A percentile compares a stretch with the other conserved stretches of the same genome.
These are phyloP conservation scores for Tagetes erecta DNA, from an alignment of 129 eudicot species.

Conservation along the genomic window DNA sequence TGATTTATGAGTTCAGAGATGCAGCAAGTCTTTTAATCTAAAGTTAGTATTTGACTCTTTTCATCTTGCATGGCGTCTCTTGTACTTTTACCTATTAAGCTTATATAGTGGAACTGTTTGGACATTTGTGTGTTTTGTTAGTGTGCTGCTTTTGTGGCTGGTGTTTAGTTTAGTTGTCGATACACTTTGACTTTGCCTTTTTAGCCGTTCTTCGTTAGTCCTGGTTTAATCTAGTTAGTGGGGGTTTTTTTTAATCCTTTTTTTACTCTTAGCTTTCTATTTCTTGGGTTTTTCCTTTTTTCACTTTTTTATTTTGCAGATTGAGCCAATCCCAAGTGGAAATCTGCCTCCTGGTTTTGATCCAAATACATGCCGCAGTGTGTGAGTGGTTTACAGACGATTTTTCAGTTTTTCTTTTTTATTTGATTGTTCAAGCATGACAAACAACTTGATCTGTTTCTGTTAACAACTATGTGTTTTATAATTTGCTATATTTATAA, in stretches of 20 bases:
- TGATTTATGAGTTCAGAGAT: slow-evolving; percentile 6
- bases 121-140: slow-evolving; percentile 14
- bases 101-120: slow-evolving; percentile 16
- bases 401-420: slow-evolving; percentile 29
- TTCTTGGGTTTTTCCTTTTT: slow-evolving; percentile 32
- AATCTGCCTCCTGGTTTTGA: slow-evolving; percentile 99
- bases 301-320: slow-evolving; percentile 66
- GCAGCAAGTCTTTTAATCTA: not conserved
- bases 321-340: slow-evolving; percentile 98
- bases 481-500: not conserved
- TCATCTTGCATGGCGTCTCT: slow-evolving; percentile 10
- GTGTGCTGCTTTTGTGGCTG: slow-evolving; percentile 29
- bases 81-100: slow-evolving; percentile 11
- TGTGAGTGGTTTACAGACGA: slow-evolving; percentile 71
- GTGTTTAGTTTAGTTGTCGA: slow-evolving; percentile 17
- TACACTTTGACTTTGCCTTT: slow-evolving; percentile 8
- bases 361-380: slow-evolving; percentile 98
- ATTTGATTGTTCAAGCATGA: slow-evolving; percentile 30
- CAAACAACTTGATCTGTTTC: slow-evolving; percentile 20
- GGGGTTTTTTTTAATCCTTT: slow-evolving; percentile 10
- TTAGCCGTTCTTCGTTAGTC: slow-evolving; percentile 20
- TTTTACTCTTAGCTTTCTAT: slow-evolving; percentile 12
- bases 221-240: slow-evolving; percentile 25
- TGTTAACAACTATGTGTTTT: slow-evolving; percentile 8
- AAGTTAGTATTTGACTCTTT: not conserved